phyloP scores from a whole-genome alignment of 495 filamentous ascomycete species.

The Aspergillus carlsbadensis region DNA sequence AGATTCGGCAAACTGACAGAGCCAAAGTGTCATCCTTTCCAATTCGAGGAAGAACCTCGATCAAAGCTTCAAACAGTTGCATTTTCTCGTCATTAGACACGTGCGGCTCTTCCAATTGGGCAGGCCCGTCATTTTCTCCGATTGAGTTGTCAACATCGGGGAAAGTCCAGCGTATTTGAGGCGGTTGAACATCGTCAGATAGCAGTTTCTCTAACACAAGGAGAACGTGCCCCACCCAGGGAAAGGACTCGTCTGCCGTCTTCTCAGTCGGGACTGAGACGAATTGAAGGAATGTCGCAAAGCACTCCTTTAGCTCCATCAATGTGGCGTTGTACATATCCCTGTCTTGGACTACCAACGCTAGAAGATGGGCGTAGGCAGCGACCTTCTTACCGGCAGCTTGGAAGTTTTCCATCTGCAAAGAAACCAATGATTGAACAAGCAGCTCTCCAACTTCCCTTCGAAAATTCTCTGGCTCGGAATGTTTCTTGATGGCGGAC shows the following conservation, averaged over 20 bases:
- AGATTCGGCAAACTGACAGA: slow-evolving; percentile 74
- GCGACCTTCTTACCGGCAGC: slow-evolving; percentile 79
- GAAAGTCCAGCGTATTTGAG: slow-evolving; percentile 67
- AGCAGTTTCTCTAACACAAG: slow-evolving; percentile 88
- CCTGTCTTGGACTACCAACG: slow-evolving; percentile 78
- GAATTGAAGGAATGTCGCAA: slow-evolving; percentile 72
- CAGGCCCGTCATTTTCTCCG: slow-evolving; percentile 47
- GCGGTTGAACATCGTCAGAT: slow-evolving; percentile 79
- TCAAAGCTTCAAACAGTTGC: slow-evolving; percentile 67
- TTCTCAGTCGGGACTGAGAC: slow-evolving; percentile 68
- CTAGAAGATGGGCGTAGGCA: slow-evolving; percentile 90
- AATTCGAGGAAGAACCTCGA: slow-evolving; percentile 80
- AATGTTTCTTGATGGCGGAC: slow-evolving; percentile 68
- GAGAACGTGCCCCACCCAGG: slow-evolving; percentile 90
- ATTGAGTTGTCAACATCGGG: slow-evolving; percentile 57
- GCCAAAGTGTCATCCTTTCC: slow-evolving; percentile 85
- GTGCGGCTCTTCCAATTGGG: slow-evolving; percentile 59
- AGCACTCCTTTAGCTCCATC: slow-evolving; percentile 74
- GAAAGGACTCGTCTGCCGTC: slow-evolving; percentile 68
- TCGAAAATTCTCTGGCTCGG: slow-evolving; percentile 60
- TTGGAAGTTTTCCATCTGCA: slow-evolving; percentile 69
- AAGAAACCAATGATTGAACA: slow-evolving; percentile 82
- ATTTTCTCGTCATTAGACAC: slow-evolving; percentile 65
- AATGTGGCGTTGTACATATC: slow-evolving; percentile 77
- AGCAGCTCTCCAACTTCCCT: slow-evolving; percentile 80